Conservation (phyloP, 1,139 yeast species). For the Scheffersomyces illinoinensis region DNA sequence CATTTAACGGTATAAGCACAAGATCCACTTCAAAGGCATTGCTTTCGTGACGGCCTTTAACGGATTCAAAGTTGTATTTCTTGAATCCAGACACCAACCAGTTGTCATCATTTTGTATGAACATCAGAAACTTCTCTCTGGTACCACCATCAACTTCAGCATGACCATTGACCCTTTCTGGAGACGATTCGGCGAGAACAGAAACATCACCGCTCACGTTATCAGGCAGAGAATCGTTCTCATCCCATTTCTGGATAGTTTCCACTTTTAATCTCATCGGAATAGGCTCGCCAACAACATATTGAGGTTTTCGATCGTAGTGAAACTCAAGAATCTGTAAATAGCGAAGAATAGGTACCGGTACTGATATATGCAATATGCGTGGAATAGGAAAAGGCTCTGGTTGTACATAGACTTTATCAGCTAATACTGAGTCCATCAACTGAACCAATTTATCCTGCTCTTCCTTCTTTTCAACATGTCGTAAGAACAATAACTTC, state of each 20-base stretch:
- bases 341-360: constrained; percentile 51
- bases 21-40: constrained; percentile 32
- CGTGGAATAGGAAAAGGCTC: constrained; percentile 3
- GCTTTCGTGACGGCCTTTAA: constrained; percentile 17
- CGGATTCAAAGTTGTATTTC: constrained; percentile 42
- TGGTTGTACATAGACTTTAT: neutral
- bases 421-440: constrained; percentile 11
- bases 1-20: constrained; percentile 67
- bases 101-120: constrained; percentile 40
- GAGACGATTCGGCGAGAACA: constrained; percentile 30
- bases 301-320: constrained; percentile 40
- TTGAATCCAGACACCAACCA: constrained; percentile 76
- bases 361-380: constrained; percentile 47
- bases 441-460: constrained; percentile 14
- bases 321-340: constrained; percentile 52
- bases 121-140: constrained; percentile 26
- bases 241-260: constrained; percentile 49
- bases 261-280: constrained; percentile 40
- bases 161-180: constrained; percentile 11
- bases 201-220: constrained; percentile 10
- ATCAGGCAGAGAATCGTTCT: constrained; percentile 6
- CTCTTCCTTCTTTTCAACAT: constrained; percentile 14
- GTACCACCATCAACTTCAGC: neutral
- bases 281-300: constrained; percentile 66
- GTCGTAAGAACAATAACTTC: constrained; percentile 14